Conservation (phyloP, 2,329 filamentous ascomycete genomes). For the Diaporthe ilicicola region DNA sequence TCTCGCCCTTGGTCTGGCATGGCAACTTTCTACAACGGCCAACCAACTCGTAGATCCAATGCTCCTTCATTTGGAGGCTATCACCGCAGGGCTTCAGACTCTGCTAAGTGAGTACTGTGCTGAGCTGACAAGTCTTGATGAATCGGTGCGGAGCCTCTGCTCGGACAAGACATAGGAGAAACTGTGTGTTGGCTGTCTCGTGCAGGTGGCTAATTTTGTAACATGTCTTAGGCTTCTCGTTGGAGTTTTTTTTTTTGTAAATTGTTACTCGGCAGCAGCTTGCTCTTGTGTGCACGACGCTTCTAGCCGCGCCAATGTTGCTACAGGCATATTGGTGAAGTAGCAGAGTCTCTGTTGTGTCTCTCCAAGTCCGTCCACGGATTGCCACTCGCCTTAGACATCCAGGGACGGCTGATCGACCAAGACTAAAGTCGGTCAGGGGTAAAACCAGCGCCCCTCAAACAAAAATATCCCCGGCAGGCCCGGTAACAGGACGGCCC, state of each 20-base stretch:
- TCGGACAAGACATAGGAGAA: neutral
- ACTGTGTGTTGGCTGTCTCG: neutral
- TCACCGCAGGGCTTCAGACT: neutral
- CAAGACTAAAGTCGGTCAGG: neutral
- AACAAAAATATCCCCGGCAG: too few relatives aligned
- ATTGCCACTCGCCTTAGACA: neutral
- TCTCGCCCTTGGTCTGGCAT: conserved; percentile 7
- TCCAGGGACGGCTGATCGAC: neutral
- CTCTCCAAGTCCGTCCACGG: neutral
- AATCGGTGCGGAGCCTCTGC: neutral
- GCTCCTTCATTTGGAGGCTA: neutral
- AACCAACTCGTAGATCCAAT: neutral
- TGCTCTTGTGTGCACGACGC: neutral
- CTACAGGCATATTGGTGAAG: neutral
- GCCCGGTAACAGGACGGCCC: neutral
- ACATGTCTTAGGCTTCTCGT: neutral
- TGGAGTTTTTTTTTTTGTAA: neutral
- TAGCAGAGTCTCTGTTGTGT: neutral
- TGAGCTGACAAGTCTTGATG: neutral
- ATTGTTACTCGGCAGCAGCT: neutral
- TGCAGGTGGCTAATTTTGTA: neutral
- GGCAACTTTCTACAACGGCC: neutral
- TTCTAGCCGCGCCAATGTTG: neutral
- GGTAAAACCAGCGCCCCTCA: neutral
- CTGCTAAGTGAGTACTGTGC: neutral